Conservation (phyloP, 129 eudicot species). For the Lactuca sativa region DNA sequence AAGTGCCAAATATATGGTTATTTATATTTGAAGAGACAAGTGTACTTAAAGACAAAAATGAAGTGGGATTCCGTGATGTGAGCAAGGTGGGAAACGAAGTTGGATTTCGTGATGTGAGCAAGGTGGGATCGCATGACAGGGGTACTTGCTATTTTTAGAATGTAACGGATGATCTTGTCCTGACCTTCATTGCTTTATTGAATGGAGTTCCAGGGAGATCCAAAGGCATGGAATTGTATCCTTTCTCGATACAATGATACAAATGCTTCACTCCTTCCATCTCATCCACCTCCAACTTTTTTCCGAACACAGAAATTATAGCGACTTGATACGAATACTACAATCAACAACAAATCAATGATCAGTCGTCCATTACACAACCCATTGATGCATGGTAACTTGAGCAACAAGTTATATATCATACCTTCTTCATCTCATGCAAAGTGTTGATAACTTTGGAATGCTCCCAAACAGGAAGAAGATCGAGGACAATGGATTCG, state of each 20-base stretch:
- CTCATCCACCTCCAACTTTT: slow-evolving; percentile 34
- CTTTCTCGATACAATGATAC: slow-evolving; percentile 68
- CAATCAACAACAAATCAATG: neutral
- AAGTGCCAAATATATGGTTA: neutral
- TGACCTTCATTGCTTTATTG: slow-evolving; percentile 74
- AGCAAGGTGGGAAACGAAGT: neutral
- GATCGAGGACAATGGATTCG: slow-evolving; percentile 45
- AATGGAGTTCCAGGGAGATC: slow-evolving; percentile 77
- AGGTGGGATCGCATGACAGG: neutral
- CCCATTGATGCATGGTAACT: neutral
- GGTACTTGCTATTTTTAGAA: neutral
- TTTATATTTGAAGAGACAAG: slow-evolving; percentile 6
- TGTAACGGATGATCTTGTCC: neutral
- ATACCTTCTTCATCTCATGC: slow-evolving; percentile 82
- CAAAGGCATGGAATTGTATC: slow-evolving; percentile 94
- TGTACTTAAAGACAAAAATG: slow-evolving; percentile 22
- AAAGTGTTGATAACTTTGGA: slow-evolving; percentile 47
- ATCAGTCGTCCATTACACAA: neutral
- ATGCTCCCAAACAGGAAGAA: slow-evolving; percentile 48
- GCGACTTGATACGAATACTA: slow-evolving; percentile 91
- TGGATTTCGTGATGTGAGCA: neutral
- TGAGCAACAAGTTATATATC: slow-evolving; percentile 1
- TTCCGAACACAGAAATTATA: slow-evolving; percentile 60
- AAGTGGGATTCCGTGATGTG: neutral
- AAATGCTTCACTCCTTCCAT: slow-evolving; percentile 50